A percentile compares a stretch with the other conserved stretches of the same genome.
Conservation (phyloP, 164 flowering plant species). For the Dillenia suffruticosa region DNA sequence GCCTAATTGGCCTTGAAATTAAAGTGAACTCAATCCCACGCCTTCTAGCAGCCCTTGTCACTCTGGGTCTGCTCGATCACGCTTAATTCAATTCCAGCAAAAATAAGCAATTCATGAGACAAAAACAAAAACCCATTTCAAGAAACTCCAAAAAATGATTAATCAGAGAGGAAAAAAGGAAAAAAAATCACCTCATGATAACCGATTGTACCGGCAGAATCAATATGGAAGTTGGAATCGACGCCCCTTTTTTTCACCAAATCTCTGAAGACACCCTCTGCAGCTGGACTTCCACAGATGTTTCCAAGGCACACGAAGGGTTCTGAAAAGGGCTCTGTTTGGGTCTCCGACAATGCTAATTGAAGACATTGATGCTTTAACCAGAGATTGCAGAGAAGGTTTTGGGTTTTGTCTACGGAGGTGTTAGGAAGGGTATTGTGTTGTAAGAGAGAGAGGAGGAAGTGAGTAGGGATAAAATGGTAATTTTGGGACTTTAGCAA, state of each 20-base stretch:
- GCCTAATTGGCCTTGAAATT: slow-evolving; percentile 76
- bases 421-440: slow-evolving; percentile 3
- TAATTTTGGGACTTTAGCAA: slow-evolving; percentile 12
- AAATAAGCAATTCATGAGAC: neutral
- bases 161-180: neutral
- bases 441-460: slow-evolving; percentile 9
- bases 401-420: neutral
- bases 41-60: slow-evolving; percentile 82
- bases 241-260: slow-evolving; percentile 61
- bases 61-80: slow-evolving; percentile 83
- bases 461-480: slow-evolving; percentile 19
- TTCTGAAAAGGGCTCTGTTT: slow-evolving; percentile 63
- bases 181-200: slow-evolving; percentile 57
- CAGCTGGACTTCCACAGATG: slow-evolving; percentile 96
- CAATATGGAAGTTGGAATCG: slow-evolving; percentile 63
- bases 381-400: slow-evolving; percentile 1
- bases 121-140: neutral
- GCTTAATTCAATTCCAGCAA: slow-evolving; percentile 39
- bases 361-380: slow-evolving; percentile 29
- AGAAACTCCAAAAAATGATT: neutral
- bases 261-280: slow-evolving; percentile 87
- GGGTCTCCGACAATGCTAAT: slow-evolving; percentile 24
- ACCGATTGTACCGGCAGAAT: slow-evolving; percentile 96
- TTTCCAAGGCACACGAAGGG: slow-evolving; percentile 98
- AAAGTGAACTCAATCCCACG: slow-evolving; percentile 92